Percentiles rank a stretch among this genome's conserved stretches.
Conservation (phyloP, 768 basidiomycete genomes). For the Russula griseocarnosa region DNA sequence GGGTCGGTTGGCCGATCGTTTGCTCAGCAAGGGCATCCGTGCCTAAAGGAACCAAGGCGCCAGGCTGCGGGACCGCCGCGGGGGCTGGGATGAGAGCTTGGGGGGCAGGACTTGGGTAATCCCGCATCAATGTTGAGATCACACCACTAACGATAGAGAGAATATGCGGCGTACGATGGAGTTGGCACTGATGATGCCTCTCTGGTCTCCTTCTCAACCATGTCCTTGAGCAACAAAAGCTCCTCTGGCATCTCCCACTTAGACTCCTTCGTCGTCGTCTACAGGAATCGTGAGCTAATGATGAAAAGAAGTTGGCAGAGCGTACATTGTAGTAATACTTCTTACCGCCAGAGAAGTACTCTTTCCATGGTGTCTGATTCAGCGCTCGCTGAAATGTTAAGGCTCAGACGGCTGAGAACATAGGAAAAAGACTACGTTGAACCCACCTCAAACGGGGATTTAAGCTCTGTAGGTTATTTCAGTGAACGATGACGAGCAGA, state of each 20-base stretch:
- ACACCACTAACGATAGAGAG: background rate
- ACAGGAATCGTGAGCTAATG: conserved; percentile 21
- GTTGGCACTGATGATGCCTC: conserved; percentile 32
- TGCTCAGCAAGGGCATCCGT: conserved; percentile 34
- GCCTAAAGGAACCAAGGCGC: conserved; percentile 21
- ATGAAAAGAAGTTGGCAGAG: background rate
- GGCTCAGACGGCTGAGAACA: background rate
- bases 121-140: background rate
- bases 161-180: conserved; percentile 2
- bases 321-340: conserved; percentile 88
- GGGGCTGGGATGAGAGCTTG: conserved; percentile 15
- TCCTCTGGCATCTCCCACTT: conserved; percentile 99
- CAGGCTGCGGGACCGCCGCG: conserved; percentile 33
- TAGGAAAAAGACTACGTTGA: conserved; percentile 1
- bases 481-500: background rate
- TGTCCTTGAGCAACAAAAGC: conserved; percentile 75
- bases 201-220: conserved; percentile 72
- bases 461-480: conserved; percentile 42
- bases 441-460: conserved; percentile 84
- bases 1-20: conserved; percentile 48
- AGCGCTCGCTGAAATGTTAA: conserved; percentile 63
- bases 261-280: conserved; percentile 87
- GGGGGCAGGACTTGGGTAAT: conserved; percentile 11
- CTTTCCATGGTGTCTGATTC: conserved; percentile 89
- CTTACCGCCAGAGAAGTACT: conserved; percentile 87